Evolutionary conservation across 2,329 filamentous ascomycete genomes (phyloP), one percentile per base, ranked within the genome.

Genomic region (Penicillium digitatum): DNA sequence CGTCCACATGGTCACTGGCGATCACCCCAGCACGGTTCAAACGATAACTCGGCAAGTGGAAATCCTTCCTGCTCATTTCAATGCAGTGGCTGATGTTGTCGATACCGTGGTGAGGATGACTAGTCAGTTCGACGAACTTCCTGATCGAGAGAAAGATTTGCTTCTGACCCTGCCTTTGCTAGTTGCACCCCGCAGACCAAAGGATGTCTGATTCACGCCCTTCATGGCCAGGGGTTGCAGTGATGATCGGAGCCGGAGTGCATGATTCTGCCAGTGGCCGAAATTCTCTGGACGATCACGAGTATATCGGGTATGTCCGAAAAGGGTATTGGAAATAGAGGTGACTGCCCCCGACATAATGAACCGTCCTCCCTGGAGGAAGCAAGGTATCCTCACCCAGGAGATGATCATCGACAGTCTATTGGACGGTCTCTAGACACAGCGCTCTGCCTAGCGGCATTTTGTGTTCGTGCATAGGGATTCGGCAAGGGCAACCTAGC

Each of bases 271-370:
- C 85, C 88, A 1, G 89, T 90, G 1, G 83, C 95, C 14, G 86
- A 94, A 66, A 92, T 95, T 59, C 81, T 95, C 58, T 95, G 89
- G 89, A 88, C 95, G 71, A 95, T 94, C 73, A 91, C 95, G 87
- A 83, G 92, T 48, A 95, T 90, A 0, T 92, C 88, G 35, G 88
- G 86, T 43, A 84, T 93, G 74, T 90, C 90, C 1, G 90, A 90
- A 52, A 92, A 95, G 75, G 90, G 90, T 46, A 84, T 95, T 0
- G 89, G 90, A 12, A 12, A 86, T 89, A 58, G 89, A 95, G 72
- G 76, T 81, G 38, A 88, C 89, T 0, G 83, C 85, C 0, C 80
- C 82, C 1, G 87, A 91, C 65, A 86, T 94, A 58, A 89, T 95
- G 82, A 76, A 80, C 58, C 86, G 89, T 53, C 88, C 88, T 11